phyloP scores from a whole-genome alignment of 306 rosid species.

The Prosopis cineraria region DNA sequence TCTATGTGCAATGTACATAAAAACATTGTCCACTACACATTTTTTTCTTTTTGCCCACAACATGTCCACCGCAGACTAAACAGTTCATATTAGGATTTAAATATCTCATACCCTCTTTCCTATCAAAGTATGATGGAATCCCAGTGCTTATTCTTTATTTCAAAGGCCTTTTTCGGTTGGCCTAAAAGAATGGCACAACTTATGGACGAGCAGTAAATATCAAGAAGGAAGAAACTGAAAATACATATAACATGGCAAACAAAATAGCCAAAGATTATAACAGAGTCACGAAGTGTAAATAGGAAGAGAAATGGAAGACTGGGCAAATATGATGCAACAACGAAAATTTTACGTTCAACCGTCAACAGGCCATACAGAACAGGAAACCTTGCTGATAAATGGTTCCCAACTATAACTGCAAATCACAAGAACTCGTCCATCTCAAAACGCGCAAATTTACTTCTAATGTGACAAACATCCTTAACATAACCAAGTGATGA shows the following conservation, averaged over 20 bases:
- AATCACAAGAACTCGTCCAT: neutral
- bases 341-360: neutral
- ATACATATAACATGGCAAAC: neutral
- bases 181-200: neutral
- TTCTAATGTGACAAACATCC: conserved; percentile 24
- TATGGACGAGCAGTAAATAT: neutral
- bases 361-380: neutral
- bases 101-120: no score
- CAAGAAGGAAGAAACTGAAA: neutral
- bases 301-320: neutral
- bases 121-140: no score
- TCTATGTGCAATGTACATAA: no score
- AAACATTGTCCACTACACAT: no score
- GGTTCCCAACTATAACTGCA: neutral
- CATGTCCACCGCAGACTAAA: no score
- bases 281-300: neutral
- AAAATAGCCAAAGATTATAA: neutral
- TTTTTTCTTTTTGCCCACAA: no score
- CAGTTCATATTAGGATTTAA: no score
- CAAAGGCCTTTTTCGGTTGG: neutral
- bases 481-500: conserved; percentile 13
- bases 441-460: conserved; percentile 32
- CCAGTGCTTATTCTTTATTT: neutral
- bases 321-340: neutral
- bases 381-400: neutral